Evolutionary conservation across 352 stramenopile species (phyloP).

Genomic region (Thraustochytrium sp.): DNA sequence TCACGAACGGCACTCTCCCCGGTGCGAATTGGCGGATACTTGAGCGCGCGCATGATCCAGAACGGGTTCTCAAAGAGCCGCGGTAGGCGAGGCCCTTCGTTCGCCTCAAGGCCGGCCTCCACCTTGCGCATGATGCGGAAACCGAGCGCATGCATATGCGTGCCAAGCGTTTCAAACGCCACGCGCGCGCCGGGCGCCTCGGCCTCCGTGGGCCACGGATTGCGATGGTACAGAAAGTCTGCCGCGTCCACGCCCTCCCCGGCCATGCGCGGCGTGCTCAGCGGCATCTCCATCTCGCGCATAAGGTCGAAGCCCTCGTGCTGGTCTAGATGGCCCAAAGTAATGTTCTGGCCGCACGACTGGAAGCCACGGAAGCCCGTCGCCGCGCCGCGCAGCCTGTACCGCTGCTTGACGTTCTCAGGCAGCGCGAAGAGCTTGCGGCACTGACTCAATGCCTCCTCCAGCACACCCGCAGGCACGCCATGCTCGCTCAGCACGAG

Average conservation of each 20-base stretch:
- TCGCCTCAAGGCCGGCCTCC: background rate
- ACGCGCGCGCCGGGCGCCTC: background rate
- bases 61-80: constrained; percentile 9
- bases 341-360: constrained; percentile 48
- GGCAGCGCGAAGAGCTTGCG: constrained; percentile 50
- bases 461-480: constrained; percentile 48
- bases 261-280: constrained; percentile 3
- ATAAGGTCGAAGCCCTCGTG: constrained; percentile 57
- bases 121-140: background rate
- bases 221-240: constrained; percentile 20
- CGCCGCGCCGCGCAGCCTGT: constrained; percentile 40
- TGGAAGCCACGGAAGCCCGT: constrained; percentile 55
- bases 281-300: constrained; percentile 50
- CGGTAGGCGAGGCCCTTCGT: background rate
- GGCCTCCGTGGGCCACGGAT: background rate
- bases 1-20: too few species aligned
- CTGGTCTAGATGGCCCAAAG: constrained; percentile 45
- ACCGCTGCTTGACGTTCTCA: constrained; percentile 44
- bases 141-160: background rate
- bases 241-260: background rate
- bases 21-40: background rate
- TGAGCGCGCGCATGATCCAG: constrained; percentile 41
- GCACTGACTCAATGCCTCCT: constrained; percentile 46
- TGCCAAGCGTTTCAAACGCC: background rate
- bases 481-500: constrained; percentile 55